Base-by-base conservation (phyloP, 75 land plant genomes). In the Isoetes taiwanensis region DNA sequence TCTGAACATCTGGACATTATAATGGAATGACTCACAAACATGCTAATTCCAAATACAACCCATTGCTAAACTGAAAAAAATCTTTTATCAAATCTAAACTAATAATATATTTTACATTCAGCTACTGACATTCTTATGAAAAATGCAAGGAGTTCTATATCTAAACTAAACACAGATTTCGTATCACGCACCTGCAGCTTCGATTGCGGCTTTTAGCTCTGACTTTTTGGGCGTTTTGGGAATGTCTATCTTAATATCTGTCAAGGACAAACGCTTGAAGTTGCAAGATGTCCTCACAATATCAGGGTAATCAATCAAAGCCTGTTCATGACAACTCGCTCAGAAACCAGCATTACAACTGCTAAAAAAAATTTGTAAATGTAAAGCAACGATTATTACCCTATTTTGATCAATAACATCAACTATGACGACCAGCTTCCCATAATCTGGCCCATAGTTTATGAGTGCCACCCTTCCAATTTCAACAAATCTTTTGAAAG, bases 291-390 rank as follows among this genome's bases (percentile, higher is more conserved):
- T 33, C 6, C 91, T 55, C 20, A 80, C 78, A 76, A 86, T 86
- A 38, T 80, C 81, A n/a, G 93, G 90, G 8, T 79, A 63, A 72
- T 86, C 93, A 56, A 86, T 71, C n/a, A 86, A 67, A 34, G 85
- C 89, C 89, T 81, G 70, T 21, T 33, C 59, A 57, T 10, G n/a
- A 3, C 12, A 28, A 11, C 59, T 33, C 10, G 10, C 50, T 5
- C 56, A 3, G 32, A 54, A 28, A 31, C 9, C 4, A 29, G 3
- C 10, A 8, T 4, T 27, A 6, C 9, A 54, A 5, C 9, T 23
- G 23, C 3, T 27, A 59, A 1, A n/a, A 30, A 26, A 21, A 28
- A 8, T 20, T 63, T 5, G 6, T 14, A 6, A 5, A 16, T 17
- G n/a, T 5, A n/a, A n/a, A 43, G n/a, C 3, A 17, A 5, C n/a